Evolutionary conservation across 73 alveolate genomes (phyloP).

Genomic region (Paramecium primaurelia): DNA sequence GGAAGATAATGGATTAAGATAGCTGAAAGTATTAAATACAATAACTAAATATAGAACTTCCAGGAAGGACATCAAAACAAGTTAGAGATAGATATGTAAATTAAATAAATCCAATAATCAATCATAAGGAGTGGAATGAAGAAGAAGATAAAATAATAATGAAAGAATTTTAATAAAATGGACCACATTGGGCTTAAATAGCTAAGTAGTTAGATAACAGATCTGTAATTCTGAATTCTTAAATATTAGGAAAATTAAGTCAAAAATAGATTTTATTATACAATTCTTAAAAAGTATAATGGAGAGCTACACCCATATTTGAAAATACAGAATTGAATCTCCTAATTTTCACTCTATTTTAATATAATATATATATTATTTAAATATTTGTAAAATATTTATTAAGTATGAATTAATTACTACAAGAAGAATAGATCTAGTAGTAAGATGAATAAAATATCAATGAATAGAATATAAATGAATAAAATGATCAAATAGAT

Average conservation of each 20-base stretch:
- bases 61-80: slow-evolving; percentile 86
- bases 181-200: background rate
- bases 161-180: background rate
- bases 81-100: slow-evolving; percentile 98
- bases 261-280: background rate
- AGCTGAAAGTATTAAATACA: background rate
- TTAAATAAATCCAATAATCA: slow-evolving; percentile 90
- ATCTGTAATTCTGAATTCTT: background rate
- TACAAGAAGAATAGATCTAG: background rate
- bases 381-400: background rate
- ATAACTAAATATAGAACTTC: background rate
- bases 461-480: background rate
- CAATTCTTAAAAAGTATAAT: background rate
- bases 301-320: slow-evolving; percentile 30
- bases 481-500: background rate
- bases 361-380: background rate
- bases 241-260: background rate
- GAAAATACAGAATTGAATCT: background rate
- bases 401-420: background rate
- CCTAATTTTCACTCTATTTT: background rate
- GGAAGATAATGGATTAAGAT: slow-evolving; percentile 2
- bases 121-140: slow-evolving; percentile 83
- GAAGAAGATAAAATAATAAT: slow-evolving; percentile 80
- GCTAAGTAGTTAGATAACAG: background rate
- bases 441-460: background rate